Conservation (phyloP, 108 stramenopile genomes). For the Nitzschia sp. region DNA sequence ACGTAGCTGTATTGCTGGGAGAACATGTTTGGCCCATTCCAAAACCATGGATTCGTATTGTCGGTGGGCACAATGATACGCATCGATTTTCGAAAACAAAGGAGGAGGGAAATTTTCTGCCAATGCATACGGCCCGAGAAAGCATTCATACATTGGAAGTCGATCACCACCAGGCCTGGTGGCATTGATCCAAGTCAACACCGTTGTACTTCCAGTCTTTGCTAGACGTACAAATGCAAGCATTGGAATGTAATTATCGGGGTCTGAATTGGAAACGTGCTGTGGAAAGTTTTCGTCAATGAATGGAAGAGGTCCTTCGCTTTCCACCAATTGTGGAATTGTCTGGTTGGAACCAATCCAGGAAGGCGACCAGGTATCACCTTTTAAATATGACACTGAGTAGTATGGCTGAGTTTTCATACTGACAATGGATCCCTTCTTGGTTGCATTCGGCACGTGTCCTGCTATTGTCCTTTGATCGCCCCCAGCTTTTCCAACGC, state of each 20-base stretch:
- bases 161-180: not conserved
- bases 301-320: not conserved
- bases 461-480: too few relatives aligned
- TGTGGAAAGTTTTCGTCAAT: not conserved
- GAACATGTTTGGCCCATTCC: constrained; percentile 8
- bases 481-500: too few relatives aligned
- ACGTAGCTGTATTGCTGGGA: not conserved
- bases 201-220: constrained; percentile 22
- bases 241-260: not conserved
- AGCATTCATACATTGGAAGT: not conserved
- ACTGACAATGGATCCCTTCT: too few relatives aligned
- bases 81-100: not conserved
- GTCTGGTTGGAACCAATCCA: not conserved
- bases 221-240: constrained; percentile 9
- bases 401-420: too few relatives aligned
- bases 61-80: not conserved
- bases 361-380: not conserved
- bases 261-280: too few relatives aligned
- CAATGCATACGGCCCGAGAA: constrained; percentile 1
- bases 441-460: too few relatives aligned
- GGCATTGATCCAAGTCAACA: constrained; percentile 9
- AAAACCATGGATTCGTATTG: constrained; percentile 8
- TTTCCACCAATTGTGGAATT: not conserved
- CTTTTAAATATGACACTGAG: not conserved
- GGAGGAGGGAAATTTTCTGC: not conserved